A percentile compares a stretch with the other conserved stretches of the same genome.
phyloP scores from a whole-genome alignment of 441 rosid genomes.

The Bruguiera hainesii region DNA sequence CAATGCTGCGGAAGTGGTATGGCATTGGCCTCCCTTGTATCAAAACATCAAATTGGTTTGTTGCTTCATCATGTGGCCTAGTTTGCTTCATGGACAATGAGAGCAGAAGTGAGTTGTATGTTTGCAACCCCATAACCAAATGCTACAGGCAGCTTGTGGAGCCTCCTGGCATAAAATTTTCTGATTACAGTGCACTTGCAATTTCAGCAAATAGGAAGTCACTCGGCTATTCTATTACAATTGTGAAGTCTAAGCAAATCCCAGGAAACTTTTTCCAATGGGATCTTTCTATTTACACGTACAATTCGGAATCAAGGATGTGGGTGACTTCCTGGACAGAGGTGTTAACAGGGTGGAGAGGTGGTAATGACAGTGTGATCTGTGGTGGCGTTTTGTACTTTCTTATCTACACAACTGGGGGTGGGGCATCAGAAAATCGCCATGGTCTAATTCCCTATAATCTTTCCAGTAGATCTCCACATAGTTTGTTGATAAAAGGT shows the following conservation, averaged over 20 bases:
- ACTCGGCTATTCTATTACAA: slow-evolving; percentile 50
- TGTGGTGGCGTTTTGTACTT: slow-evolving; percentile 64
- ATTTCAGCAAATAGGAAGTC: slow-evolving; percentile 46
- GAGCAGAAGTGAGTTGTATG: slow-evolving; percentile 59
- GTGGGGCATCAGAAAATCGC: slow-evolving; percentile 53
- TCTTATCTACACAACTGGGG: slow-evolving; percentile 61
- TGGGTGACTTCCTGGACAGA: slow-evolving; percentile 61
- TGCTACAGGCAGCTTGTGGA: slow-evolving; percentile 46
- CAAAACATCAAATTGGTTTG: slow-evolving; percentile 59
- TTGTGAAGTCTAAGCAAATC: slow-evolving; percentile 87
- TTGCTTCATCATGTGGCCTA: slow-evolving; percentile 83
- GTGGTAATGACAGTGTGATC: slow-evolving; percentile 87
- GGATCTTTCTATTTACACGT: slow-evolving; percentile 66
- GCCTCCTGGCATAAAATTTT: slow-evolving; percentile 56
- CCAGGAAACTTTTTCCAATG: slow-evolving; percentile 69
- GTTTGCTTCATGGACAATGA: slow-evolving; percentile 92
- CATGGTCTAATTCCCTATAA: slow-evolving; percentile 61
- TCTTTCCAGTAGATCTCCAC: slow-evolving; percentile 44
- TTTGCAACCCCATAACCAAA: slow-evolving; percentile 79
- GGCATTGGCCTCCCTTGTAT: slow-evolving; percentile 77
- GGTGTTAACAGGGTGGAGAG: slow-evolving; percentile 89
- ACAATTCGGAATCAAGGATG: slow-evolving; percentile 60
- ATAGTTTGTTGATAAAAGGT: slow-evolving; percentile 48
- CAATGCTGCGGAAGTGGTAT: slow-evolving; percentile 77
- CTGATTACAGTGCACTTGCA: slow-evolving; percentile 79